Evolutionary conservation across 1,284 basidiomycete species (phyloP).

Genomic region (Ganoderma boninense): DNA sequence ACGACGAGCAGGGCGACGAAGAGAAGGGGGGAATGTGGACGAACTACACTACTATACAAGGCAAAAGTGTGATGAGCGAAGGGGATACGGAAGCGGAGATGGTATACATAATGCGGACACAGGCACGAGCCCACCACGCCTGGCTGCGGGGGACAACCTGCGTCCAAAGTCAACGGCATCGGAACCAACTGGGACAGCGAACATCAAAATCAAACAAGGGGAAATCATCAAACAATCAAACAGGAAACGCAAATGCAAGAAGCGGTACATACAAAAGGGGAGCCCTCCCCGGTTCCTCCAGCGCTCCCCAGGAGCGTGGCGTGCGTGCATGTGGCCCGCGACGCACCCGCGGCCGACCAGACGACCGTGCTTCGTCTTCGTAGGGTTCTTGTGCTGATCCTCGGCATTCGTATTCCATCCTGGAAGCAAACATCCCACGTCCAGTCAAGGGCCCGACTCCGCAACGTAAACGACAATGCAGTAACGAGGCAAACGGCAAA

Average conservation of each 20-base stretch:
- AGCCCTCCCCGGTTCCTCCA: conserved; percentile 7
- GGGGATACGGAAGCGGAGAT: neutral
- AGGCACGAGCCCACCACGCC: conserved; percentile 6
- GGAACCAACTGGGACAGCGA: conserved; percentile 2
- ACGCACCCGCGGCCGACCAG: conserved; percentile 1
- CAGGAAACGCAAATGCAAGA: neutral
- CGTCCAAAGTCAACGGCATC: conserved; percentile 9
- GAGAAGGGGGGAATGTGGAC: neutral
- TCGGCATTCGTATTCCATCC: neutral
- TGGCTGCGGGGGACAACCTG: neutral
- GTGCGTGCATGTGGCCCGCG: conserved; percentile 6
- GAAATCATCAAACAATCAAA: neutral
- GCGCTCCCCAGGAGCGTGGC: neutral
- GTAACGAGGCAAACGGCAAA: neutral
- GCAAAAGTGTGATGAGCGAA: neutral
- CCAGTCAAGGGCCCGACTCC: neutral
- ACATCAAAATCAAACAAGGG: conserved; percentile 1
- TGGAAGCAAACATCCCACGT: neutral
- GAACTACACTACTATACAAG: conserved; percentile 17
- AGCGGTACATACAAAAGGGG: neutral
- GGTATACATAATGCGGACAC: conserved; percentile 15
- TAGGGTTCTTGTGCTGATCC: conserved; percentile 1
- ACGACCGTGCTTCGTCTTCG: conserved; percentile 1
- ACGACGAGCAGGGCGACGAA: neutral
- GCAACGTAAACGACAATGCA: neutral